A percentile compares a stretch with the other conserved stretches of the same genome.
phyloP scores from a whole-genome alignment of 139 green algal genomes.

The Micractinium sp. region DNA sequence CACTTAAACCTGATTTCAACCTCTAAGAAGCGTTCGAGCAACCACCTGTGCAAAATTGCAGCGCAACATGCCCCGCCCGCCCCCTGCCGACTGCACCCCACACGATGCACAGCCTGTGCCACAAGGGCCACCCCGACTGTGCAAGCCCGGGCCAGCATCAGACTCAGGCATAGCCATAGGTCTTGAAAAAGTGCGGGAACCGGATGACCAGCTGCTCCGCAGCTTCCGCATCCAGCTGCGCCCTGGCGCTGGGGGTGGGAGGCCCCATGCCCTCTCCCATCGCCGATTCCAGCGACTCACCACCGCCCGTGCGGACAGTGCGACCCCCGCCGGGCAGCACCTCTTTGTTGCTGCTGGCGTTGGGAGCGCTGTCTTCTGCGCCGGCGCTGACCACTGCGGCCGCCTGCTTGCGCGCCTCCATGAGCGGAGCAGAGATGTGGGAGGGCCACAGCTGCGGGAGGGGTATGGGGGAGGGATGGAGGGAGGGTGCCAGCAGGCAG shows the following conservation, averaged over 20 bases:
- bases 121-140: not conserved
- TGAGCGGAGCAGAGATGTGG: not conserved
- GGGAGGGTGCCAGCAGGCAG: no score
- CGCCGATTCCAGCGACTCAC: not conserved
- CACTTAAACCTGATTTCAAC: not conserved
- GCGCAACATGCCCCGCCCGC: no score
- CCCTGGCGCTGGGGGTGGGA: not conserved
- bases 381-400: not conserved
- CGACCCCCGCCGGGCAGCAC: not conserved
- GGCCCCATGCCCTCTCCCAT: not conserved
- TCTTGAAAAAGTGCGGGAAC: conserved; percentile 10
- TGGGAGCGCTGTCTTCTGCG: not conserved
- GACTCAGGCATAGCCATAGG: conserved; percentile 1
- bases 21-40: not conserved
- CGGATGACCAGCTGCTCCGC: not conserved
- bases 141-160: not conserved
- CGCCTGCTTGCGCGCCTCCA: not conserved
- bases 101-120: no score
- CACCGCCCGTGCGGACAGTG: not conserved
- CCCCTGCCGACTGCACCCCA: no score
- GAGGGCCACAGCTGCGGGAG: not conserved
- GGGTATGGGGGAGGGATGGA: no score
- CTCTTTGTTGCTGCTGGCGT: not conserved
- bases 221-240: not conserved
- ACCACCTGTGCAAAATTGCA: not conserved